Conservation (phyloP, 2,329 filamentous ascomycete species). For the Ophiostoma tasmaniense region DNA sequence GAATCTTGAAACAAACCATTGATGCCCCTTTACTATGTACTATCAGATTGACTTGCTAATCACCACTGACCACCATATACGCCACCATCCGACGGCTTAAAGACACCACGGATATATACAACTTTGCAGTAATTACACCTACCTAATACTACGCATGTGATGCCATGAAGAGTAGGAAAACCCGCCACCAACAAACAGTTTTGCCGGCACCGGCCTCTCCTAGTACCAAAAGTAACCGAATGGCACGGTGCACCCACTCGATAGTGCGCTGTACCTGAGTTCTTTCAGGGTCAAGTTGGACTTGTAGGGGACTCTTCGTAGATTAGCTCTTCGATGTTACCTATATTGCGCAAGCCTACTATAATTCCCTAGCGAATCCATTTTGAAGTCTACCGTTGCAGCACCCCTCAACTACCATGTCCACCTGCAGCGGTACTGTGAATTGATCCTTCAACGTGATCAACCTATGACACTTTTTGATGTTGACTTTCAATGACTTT, state of each 20-base stretch:
- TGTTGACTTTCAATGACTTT: background rate
- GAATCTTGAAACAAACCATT: background rate
- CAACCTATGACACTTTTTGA: background rate
- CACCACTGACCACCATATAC: background rate
- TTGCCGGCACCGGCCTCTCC: background rate
- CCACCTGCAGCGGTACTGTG: background rate
- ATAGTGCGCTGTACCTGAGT: background rate
- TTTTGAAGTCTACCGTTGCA: background rate
- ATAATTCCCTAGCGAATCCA: background rate
- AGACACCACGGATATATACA: background rate
- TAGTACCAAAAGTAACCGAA: background rate
- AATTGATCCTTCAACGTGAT: background rate
- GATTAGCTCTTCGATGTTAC: background rate
- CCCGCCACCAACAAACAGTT: background rate
- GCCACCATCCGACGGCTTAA: background rate
- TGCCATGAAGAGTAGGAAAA: background rate
- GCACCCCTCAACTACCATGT: background rate
- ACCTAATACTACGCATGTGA: background rate
- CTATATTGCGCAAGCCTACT: slow-evolving; percentile 4
- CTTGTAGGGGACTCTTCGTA: background rate
- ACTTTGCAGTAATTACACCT: background rate
- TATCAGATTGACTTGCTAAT: too few relatives aligned
- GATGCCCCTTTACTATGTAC: background rate
- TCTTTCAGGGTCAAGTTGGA: background rate
- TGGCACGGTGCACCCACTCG: background rate